Evolutionary conservation across 768 basidiomycete species (phyloP).

Genomic region (Pisolithus tinctorius): DNA sequence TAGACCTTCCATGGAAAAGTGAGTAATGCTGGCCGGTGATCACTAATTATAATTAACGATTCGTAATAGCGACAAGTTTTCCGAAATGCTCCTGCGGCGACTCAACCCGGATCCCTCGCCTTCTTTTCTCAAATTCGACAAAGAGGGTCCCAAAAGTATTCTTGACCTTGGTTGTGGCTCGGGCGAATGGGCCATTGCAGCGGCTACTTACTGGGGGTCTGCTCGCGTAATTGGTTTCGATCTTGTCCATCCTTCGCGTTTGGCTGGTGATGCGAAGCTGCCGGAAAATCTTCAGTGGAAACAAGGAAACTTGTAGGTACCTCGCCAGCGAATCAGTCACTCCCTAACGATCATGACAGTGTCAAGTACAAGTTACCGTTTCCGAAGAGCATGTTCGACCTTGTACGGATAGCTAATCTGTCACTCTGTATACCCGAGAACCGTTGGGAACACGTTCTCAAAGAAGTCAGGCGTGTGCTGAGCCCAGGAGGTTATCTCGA

Average conservation of each 20-base stretch:
- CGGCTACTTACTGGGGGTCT: constrained; percentile 54
- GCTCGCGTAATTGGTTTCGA: constrained; percentile 62
- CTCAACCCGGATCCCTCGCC: constrained; percentile 49
- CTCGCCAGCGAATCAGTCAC: neutral
- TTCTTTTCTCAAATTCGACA: constrained; percentile 50
- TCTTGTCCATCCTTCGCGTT: constrained; percentile 35
- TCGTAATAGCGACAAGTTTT: constrained; percentile 50
- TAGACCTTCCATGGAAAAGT: constrained; percentile 52
- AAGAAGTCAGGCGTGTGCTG: constrained; percentile 59
- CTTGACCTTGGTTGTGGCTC: constrained; percentile 75
- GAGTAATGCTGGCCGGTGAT: constrained; percentile 17
- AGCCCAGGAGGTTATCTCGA: constrained; percentile 58
- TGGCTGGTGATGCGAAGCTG: constrained; percentile 30
- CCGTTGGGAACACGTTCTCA: constrained; percentile 53
- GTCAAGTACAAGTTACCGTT: constrained; percentile 56
- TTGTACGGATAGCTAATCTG: constrained; percentile 68
- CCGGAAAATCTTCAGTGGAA: constrained; percentile 42
- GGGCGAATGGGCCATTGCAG: constrained; percentile 61
- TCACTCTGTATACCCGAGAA: constrained; percentile 53
- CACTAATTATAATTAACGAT: constrained; percentile 6
- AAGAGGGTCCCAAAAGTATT: constrained; percentile 44
- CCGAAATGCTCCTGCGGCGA: constrained; percentile 46
- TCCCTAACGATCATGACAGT: constrained; percentile 27
- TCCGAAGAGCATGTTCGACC: constrained; percentile 54
- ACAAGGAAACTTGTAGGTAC: constrained; percentile 62